Evolutionary conservation across 2,329 filamentous ascomycete species (phyloP).

Genomic region (Beauveria medogensis): DNA sequence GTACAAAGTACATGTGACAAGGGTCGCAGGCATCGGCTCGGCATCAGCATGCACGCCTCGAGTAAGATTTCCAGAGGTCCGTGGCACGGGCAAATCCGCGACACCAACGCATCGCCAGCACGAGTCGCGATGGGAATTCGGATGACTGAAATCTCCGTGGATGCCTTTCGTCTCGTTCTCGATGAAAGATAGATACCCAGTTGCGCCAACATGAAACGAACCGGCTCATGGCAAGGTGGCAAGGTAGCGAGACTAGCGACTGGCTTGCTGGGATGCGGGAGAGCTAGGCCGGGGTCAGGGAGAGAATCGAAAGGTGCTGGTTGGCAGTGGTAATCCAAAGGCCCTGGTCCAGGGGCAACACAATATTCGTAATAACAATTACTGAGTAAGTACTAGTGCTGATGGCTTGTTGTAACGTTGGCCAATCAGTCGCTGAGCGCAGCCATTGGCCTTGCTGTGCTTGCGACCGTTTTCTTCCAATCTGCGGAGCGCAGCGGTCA

Average conservation of each 20-base stretch:
- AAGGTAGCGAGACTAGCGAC: slow-evolving; percentile 6
- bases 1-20: neutral
- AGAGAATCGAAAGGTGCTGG: neutral
- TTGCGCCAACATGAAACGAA: slow-evolving; percentile 4
- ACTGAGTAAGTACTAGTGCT: too few relatives aligned
- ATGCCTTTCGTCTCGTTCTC: slow-evolving; percentile 2
- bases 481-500: too few relatives aligned
- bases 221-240: slow-evolving; percentile 1
- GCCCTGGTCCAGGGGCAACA: slow-evolving; percentile 6
- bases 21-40: neutral
- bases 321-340: neutral
- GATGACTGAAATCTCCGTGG: neutral
- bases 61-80: neutral
- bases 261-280: neutral
- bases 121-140: neutral
- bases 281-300: neutral
- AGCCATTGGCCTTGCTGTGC: neutral
- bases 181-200: neutral
- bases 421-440: neutral
- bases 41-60: neutral
- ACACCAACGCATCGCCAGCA: too few relatives aligned
- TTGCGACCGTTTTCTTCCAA: neutral
- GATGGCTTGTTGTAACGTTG: neutral
- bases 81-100: too few relatives aligned
- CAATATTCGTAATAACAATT: neutral